Base-by-base conservation (phyloP, 768 basidiomycete species). In the Boletus subparvulus region DNA sequence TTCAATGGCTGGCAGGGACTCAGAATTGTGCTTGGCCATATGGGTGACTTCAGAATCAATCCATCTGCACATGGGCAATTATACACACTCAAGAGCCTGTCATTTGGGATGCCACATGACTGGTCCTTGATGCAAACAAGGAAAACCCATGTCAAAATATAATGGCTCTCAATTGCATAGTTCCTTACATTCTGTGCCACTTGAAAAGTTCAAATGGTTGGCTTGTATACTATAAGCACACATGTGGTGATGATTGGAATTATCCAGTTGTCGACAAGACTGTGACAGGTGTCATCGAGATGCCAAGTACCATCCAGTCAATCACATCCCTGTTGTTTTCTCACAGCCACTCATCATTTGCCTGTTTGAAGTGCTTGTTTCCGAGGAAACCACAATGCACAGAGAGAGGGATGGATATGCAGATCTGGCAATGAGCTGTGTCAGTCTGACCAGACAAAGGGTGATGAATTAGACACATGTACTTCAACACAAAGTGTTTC, bases 331-430 rank as follows among this genome's bases (percentile, higher is more conserved):
- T 85, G 64, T 87, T 84, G 47, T 79, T 79, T 61, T 79, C 70
- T 49, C 70, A 73, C 14, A 93, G 66, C 91, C 91, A 93, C 56
- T 84, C 83, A 67, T 93, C 78, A 75, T 51, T 76, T 93, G 92
- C 0, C 75, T n/a, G n/a, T n/a, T n/a, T n/a, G n/a, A n/a, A n/a
- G n/a, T n/a, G n/a, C n/a, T n/a, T 80, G 62, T 90, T 92, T 19
- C 89, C 89, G 39, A 90, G 74, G 68, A 92, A 94, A 0, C 92
- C 92, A 54, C 83, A 76, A 56, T 82, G 76, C 0, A 90, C 92
- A n/a, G n/a, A n/a, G n/a, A n/a, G 11, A 9, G 91, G 1, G 86
- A 88, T 0, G 92, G 92, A 74, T 93, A 90, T 4, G 84, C 70
- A 42, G 82, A 79, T 69, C 80, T 82, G 58, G 19, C 21, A 5